Conservation (phyloP, 1,139 yeast species). For the Nakaseomyces delphensis region DNA sequence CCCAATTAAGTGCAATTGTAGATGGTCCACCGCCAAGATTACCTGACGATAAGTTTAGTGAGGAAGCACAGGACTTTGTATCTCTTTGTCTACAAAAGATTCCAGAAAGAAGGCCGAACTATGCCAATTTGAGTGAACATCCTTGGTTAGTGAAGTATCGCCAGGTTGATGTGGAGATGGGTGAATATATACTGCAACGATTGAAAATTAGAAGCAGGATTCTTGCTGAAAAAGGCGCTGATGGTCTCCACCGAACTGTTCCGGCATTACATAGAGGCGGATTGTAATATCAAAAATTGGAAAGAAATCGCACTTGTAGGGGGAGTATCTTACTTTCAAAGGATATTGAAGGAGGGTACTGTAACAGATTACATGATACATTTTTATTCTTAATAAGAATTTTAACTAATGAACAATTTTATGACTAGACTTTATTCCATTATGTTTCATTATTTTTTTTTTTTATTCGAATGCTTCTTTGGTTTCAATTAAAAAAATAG, state of each 20-base stretch:
- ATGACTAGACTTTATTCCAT: no score
- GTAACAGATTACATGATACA: neutral
- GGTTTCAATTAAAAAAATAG: neutral
- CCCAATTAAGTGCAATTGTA: slow-evolving; percentile 90
- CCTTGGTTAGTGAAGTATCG: slow-evolving; percentile 66
- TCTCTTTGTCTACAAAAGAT: slow-evolving; percentile 68
- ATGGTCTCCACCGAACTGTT: slow-evolving; percentile 22
- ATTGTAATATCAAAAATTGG: slow-evolving; percentile 8
- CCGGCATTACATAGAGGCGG: slow-evolving; percentile 34
- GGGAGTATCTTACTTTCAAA: no score
- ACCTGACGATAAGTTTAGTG: slow-evolving; percentile 48
- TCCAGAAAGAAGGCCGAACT: slow-evolving; percentile 78
- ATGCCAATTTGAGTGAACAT: slow-evolving; percentile 61
- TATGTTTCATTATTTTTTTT: neutral
- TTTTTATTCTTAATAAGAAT: neutral
- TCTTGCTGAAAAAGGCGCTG: slow-evolving; percentile 24
- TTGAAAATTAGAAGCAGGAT: slow-evolving; percentile 26
- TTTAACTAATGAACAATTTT: neutral
- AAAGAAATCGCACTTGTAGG: no score
- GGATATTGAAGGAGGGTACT: no score
- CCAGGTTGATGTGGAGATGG: slow-evolving; percentile 35
- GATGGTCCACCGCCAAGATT: slow-evolving; percentile 90
- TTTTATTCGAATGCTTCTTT: no score
- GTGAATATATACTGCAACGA: slow-evolving; percentile 32
- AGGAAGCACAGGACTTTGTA: slow-evolving; percentile 78